phyloP scores from a whole-genome alignment of 352 stramenopile species.

The Blastocystis sp. region DNA sequence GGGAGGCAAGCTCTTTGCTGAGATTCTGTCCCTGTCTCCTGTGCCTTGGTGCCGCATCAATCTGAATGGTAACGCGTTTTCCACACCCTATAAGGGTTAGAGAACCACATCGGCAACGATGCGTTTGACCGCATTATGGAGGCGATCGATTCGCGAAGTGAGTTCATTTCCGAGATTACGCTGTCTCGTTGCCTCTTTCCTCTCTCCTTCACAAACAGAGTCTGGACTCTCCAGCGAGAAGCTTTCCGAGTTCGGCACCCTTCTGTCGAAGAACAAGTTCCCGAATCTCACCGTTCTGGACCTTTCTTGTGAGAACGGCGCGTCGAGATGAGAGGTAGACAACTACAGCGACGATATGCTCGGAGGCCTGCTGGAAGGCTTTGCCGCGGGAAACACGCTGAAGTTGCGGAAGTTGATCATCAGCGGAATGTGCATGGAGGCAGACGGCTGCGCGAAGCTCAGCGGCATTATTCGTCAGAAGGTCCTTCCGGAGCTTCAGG shows the following conservation, averaged over 20 bases:
- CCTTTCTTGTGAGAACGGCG: conserved; percentile 16
- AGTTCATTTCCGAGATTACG: neutral
- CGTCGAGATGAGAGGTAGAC: neutral
- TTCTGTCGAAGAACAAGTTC: conserved; percentile 10
- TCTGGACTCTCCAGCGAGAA: neutral
- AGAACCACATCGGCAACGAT: conserved; percentile 49
- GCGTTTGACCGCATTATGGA: conserved; percentile 21
- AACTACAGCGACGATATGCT: conserved; percentile 53
- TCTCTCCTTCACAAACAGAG: neutral
- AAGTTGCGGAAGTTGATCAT: conserved; percentile 19
- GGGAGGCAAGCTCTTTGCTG: neutral
- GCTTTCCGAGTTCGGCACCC: neutral
- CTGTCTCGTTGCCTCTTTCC: conserved; percentile 9
- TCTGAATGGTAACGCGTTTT: conserved; percentile 2
- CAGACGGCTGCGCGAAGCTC: conserved; percentile 30
- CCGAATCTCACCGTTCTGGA: conserved; percentile 7
- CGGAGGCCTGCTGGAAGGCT: neutral
- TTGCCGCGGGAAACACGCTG: neutral
- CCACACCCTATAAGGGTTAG: neutral
- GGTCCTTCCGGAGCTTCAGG: conserved; percentile 28
- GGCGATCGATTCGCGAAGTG: neutral
- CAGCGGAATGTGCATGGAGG: conserved; percentile 56
- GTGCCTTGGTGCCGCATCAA: conserved; percentile 15
- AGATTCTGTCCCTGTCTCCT: neutral
- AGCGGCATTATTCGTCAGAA: conserved; percentile 25